Evolutionary conservation across 305 asterid species (phyloP).

Genomic region (Solanum hybrid): DNA sequence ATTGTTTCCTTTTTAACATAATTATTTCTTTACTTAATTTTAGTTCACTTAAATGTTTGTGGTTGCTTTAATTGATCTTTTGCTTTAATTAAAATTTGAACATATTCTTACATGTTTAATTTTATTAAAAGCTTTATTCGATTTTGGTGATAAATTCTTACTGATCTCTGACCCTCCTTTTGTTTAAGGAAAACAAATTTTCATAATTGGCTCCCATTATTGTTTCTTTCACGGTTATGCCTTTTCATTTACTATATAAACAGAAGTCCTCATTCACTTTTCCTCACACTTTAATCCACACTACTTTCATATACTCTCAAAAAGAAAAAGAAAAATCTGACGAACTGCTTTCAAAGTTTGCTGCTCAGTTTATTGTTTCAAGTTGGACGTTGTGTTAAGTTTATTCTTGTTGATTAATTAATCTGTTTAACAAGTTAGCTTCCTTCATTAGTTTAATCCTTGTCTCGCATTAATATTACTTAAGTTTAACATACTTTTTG

Average conservation of each 20-base stretch:
- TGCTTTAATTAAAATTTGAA: background rate
- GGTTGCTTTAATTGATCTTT: background rate
- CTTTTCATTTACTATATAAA: background rate
- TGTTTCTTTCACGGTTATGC: background rate
- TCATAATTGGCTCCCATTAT: background rate
- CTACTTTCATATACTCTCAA: background rate
- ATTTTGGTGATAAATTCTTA: background rate
- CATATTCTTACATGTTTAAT: background rate
- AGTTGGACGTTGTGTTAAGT: background rate
- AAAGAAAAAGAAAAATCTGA: background rate
- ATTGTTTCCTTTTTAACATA: background rate
- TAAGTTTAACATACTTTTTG: background rate
- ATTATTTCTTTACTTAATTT: background rate
- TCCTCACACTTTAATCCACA: background rate
- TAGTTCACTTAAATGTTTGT: background rate
- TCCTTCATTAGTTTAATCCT: background rate
- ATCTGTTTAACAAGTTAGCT: background rate
- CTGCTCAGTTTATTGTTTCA: background rate
- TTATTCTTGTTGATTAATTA: background rate
- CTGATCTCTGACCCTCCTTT: background rate
- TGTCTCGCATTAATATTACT: background rate
- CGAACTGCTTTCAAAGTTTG: background rate
- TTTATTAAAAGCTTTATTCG: background rate
- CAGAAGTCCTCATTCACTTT: background rate
- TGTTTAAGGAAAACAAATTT: background rate